Percentiles rank a stretch among this genome's conserved stretches.
These are phyloP conservation scores for Globisporangium yorkense DNA, from an alignment of 352 stramenopile species.

Conservation along the genomic window DNA sequence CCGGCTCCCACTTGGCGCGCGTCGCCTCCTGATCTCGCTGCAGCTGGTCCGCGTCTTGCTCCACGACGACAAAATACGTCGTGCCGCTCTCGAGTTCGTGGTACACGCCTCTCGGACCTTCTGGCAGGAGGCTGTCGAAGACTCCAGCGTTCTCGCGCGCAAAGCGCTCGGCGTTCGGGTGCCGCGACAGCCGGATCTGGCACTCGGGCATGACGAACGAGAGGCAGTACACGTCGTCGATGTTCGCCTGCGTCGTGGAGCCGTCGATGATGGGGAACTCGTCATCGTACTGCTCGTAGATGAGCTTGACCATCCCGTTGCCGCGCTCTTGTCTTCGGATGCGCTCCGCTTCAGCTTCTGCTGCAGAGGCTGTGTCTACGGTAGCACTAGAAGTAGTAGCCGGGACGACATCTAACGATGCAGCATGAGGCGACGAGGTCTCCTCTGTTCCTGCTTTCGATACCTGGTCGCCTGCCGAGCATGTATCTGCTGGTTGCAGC, in stretches of 20 bases:
- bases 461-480: background rate
- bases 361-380: background rate
- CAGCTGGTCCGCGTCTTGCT: constrained; percentile 72
- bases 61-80: constrained; percentile 82
- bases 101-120: constrained; percentile 72
- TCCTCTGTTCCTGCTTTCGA: background rate
- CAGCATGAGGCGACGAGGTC: background rate
- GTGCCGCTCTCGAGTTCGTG: constrained; percentile 52
- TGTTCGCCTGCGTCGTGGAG: constrained; percentile 57
- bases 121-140: constrained; percentile 51
- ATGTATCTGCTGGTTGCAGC: background rate
- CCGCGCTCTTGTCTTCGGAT: constrained; percentile 32
- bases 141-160: constrained; percentile 37
- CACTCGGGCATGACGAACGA: constrained; percentile 89
- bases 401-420: background rate
- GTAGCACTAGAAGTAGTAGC: constrained; percentile 2
- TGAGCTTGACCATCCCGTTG: constrained; percentile 65
- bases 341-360: constrained; percentile 19
- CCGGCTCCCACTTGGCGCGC: constrained; percentile 39
- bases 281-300: constrained; percentile 88
- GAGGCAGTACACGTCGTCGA: constrained; percentile 86
- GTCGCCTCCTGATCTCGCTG: constrained; percentile 55
- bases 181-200: constrained; percentile 57
- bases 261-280: constrained; percentile 74
- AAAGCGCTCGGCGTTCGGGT: constrained; percentile 47